phyloP scores from a whole-genome alignment of 140 eudicot species.

The Anethum foeniculum region DNA sequence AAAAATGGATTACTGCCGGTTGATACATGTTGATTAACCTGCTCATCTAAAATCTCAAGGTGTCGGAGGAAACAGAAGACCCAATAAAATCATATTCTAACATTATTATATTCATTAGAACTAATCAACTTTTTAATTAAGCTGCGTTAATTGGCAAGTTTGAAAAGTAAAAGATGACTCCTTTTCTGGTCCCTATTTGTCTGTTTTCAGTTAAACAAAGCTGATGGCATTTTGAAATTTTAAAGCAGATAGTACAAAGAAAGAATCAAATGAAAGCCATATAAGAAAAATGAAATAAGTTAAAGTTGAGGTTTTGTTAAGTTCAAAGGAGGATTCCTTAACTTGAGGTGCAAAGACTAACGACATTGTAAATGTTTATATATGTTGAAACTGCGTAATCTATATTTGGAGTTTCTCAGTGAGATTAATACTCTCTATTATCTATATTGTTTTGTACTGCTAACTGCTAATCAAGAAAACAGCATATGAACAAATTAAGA shows the following conservation, averaged over 20 bases:
- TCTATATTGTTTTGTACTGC: constrained; percentile 16
- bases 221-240: background rate
- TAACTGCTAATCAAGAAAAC: constrained; percentile 14
- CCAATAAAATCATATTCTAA: no score
- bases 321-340: constrained; percentile 51
- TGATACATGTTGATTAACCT: no score
- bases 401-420: constrained; percentile 27
- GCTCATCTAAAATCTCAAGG: no score
- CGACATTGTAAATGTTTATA: constrained; percentile 21
- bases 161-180: constrained; percentile 37
- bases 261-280: constrained; percentile 19
- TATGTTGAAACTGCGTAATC: constrained; percentile 18
- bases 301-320: constrained; percentile 7
- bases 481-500: constrained; percentile 30
- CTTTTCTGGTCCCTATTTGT: constrained; percentile 26
- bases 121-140: constrained; percentile 1
- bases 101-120: no score
- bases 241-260: background rate
- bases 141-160: constrained; percentile 19
- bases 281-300: constrained; percentile 29
- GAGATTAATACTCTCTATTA: constrained; percentile 36
- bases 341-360: constrained; percentile 51
- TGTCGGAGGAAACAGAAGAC: no score
- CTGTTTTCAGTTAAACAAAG: constrained; percentile 16
- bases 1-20: no score